Evolutionary conservation across 768 basidiomycete genomes (phyloP).

Genomic region (Hebeloma cylindrosporum): DNA sequence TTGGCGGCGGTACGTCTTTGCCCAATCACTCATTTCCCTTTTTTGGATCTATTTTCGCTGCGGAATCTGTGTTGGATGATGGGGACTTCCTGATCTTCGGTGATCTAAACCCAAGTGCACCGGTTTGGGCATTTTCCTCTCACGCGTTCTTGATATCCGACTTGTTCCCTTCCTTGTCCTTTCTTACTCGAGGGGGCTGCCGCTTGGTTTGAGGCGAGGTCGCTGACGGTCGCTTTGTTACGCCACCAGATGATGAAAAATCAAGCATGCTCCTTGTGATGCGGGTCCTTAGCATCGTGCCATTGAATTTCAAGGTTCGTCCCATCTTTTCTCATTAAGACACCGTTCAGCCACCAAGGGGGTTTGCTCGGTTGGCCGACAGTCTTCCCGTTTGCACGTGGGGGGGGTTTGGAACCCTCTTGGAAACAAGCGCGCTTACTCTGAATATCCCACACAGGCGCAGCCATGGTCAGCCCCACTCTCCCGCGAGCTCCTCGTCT

Average conservation of each 20-base stretch:
- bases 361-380: too few species aligned
- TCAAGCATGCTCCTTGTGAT: slow-evolving; percentile 94
- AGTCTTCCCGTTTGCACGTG: too few species aligned
- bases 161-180: too few species aligned
- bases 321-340: slow-evolving; percentile 1
- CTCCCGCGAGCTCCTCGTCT: slow-evolving; percentile 94
- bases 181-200: too few species aligned
- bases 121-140: too few species aligned
- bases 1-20: slow-evolving; percentile 74
- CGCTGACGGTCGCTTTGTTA: neutral
- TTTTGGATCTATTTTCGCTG: slow-evolving; percentile 1
- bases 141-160: too few species aligned
- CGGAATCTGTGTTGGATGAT: slow-evolving; percentile 1
- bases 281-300: slow-evolving; percentile 94
- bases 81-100: too few species aligned
- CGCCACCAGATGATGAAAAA: slow-evolving; percentile 80
- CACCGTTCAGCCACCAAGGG: too few species aligned
- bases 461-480: slow-evolving; percentile 95
- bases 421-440: slow-evolving; percentile 1
- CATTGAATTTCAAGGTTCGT: slow-evolving; percentile 88
- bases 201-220: neutral
- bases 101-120: too few species aligned
- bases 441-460: slow-evolving; percentile 45
- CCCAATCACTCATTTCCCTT: slow-evolving; percentile 7
- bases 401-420: too few species aligned